Conservation (phyloP, 345 rosid genomes). For the Ceriops decandra region DNA sequence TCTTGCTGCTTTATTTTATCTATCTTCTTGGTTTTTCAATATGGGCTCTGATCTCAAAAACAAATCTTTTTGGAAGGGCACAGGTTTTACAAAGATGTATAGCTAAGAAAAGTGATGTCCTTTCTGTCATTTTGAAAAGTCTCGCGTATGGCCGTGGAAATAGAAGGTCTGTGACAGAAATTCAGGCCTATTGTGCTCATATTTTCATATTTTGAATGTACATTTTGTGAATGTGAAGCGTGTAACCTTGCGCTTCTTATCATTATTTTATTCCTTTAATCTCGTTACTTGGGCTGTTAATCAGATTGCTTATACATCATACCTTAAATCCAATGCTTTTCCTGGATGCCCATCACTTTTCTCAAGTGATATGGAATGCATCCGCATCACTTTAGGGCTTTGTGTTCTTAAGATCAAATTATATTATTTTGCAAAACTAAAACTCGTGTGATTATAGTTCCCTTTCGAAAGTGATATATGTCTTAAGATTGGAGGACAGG, state of each 20-base stretch:
- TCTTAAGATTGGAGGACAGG: background rate
- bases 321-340: too few relatives aligned
- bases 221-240: background rate
- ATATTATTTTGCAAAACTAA: too few relatives aligned
- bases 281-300: too few relatives aligned
- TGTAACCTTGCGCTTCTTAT: background rate
- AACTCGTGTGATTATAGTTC: too few relatives aligned
- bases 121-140: conserved; percentile 18
- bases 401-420: too few relatives aligned
- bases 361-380: too few relatives aligned
- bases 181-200: background rate
- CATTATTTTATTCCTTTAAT: too few relatives aligned
- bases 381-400: too few relatives aligned
- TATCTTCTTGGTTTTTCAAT: background rate
- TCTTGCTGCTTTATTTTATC: background rate
- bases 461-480: background rate
- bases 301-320: too few relatives aligned
- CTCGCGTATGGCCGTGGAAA: conserved; percentile 1
- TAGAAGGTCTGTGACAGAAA: background rate
- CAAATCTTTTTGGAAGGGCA: conserved; percentile 2
- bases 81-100: conserved; percentile 3
- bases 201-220: background rate
- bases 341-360: too few relatives aligned
- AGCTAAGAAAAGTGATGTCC: conserved; percentile 9
- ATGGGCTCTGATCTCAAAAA: conserved; percentile 5